A percentile compares a stretch with the other conserved stretches of the same genome.
phyloP scores from a whole-genome alignment of 208 protist species.

The Leishmania arabica region DNA sequence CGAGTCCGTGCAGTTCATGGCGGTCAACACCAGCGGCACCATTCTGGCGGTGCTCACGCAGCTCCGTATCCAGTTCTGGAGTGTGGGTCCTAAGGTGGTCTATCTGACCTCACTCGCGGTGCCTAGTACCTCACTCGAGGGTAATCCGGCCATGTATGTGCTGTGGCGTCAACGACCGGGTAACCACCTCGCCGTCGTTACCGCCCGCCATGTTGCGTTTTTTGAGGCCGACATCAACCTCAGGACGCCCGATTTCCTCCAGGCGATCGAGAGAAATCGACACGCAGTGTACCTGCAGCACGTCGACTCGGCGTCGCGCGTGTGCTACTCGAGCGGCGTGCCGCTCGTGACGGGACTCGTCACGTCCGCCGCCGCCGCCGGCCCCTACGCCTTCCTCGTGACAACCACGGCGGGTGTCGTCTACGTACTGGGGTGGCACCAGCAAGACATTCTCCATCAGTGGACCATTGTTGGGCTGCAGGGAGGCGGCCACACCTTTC shows the following conservation, averaged over 20 bases:
- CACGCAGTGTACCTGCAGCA: constrained; percentile 26
- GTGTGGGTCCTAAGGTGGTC: constrained; percentile 28
- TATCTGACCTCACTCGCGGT: constrained; percentile 52
- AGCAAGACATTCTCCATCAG: constrained; percentile 47
- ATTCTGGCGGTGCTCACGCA: constrained; percentile 57
- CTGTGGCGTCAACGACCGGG: constrained; percentile 60
- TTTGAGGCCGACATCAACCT: constrained; percentile 41
- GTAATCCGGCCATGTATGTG: constrained; percentile 50
- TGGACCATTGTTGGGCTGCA: constrained; percentile 46
- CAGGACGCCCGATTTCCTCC: constrained; percentile 10
- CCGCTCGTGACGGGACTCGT: constrained; percentile 46
- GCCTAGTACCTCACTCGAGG: constrained; percentile 37
- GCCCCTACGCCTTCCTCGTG: constrained; percentile 58
- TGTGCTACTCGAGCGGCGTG: constrained; percentile 43
- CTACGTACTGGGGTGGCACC: constrained; percentile 64
- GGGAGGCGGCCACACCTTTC: constrained; percentile 25
- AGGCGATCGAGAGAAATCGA: constrained; percentile 8
- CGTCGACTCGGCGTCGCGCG: constrained; percentile 33
- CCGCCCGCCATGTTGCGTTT: constrained; percentile 56
- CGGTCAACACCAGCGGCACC: constrained; percentile 37
- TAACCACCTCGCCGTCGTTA: constrained; percentile 59
- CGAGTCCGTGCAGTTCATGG: constrained; percentile 48
- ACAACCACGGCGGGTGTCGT: constrained; percentile 66
- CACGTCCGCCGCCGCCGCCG: constrained; percentile 36
- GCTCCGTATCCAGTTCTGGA: constrained; percentile 66